A percentile compares a stretch with the other conserved stretches of the same genome.
Conservation (phyloP, 495 filamentous ascomycete genomes). For the Terfezia claveryi region DNA sequence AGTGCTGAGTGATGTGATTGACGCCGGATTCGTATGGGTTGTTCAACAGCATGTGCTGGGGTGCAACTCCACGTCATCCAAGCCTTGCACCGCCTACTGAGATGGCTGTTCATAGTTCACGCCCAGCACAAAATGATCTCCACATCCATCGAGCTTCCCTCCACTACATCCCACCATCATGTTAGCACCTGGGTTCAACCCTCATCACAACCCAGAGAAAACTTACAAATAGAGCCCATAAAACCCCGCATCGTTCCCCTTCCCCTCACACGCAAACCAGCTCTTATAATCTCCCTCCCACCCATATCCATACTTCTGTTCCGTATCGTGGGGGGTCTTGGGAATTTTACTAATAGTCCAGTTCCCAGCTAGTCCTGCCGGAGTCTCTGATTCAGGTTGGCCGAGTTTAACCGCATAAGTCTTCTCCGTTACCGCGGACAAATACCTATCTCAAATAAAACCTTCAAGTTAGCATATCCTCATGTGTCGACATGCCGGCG, state of each 20-base stretch:
- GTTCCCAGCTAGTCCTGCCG: not conserved
- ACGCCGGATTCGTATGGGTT: no score
- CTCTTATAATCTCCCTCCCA: not conserved
- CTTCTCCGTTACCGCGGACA: not conserved
- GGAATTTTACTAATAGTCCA: not conserved
- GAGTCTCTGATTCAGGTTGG: not conserved
- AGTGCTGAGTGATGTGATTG: no score
- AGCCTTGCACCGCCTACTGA: no score
- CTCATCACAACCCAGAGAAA: no score
- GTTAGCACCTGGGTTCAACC: no score
- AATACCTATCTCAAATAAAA: not conserved
- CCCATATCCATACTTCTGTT: not conserved
- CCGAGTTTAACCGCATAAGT: not conserved
- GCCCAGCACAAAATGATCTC: no score
- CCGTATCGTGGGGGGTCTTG: not conserved
- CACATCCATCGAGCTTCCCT: no score
- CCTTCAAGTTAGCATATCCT: not conserved
- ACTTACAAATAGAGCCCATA: not conserved
- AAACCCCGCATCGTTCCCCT: not conserved
- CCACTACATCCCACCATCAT: no score
- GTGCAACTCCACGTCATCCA: no score
- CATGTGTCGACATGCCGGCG: not conserved
- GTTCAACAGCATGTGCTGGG: no score
- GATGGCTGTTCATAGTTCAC: no score
- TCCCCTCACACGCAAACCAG: not conserved